Evolutionary conservation across 2,329 filamentous ascomycete species (phyloP), one percentile per base, ranked within the genome.

Genomic region (Venturiaceae sp.): DNA sequence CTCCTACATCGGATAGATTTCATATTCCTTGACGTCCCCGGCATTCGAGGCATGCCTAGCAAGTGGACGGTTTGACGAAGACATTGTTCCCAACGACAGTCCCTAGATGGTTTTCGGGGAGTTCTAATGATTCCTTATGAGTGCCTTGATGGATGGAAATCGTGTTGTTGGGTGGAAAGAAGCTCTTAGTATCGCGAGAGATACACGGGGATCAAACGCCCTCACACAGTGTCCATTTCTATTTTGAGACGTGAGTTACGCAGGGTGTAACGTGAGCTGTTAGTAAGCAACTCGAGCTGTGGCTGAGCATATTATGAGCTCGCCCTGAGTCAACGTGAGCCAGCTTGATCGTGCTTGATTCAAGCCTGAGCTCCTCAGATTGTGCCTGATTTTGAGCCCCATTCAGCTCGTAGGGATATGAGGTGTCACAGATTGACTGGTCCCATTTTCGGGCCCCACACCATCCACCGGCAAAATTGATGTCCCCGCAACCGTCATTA

Each of bases 281-380:
- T 21, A 57, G 55, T 57, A 59, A 61, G 61, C 58, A 63, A 28
- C 58, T 57, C 50, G 53, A 62, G 59, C 58, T 59, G 59, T 62
- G 53, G 54, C 61, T 62, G 57, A 63, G 59, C 55, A 61, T 30
- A 34, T 41, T 47, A 59, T n/a, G 57, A 63, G 57, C 56, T 60
- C 52, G 59, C 56, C 55, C 5, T 58, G 36, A 60, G 56, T 39
- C 36, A 57, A 54, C 57, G 46, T 55, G 60, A 62, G 60, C 60
- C 57, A 57, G 58, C 61, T 19, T 61, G 60, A 62, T 60, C 46
- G 34, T 44, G 23, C 34, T 32, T 53, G 55, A 53, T 53, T 53
- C 50, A 28, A 28, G 50, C 50, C 50, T 39, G 36, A 39, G 36
- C 36, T 39, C 36, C 11, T 11, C 36, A n/a, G 36, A 39, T 39